phyloP scores from a whole-genome alignment of 257 asterid genomes.

The Cruciata laevipes region DNA sequence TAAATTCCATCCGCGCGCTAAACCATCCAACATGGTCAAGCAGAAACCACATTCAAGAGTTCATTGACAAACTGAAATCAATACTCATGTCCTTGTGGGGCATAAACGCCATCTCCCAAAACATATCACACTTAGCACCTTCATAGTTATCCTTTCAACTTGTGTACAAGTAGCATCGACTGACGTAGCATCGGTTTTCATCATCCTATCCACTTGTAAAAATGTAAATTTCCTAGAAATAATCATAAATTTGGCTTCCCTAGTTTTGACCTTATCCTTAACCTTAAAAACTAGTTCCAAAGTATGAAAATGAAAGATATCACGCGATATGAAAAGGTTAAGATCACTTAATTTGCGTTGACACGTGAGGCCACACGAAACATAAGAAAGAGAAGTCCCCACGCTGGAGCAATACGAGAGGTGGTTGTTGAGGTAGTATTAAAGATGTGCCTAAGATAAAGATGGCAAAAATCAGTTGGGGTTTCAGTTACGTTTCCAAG shows the following conservation, averaged over 20 bases:
- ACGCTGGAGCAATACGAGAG: background rate
- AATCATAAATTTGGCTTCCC: background rate
- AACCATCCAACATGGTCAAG: constrained; percentile 78
- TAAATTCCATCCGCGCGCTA: constrained; percentile 88
- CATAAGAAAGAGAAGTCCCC: background rate
- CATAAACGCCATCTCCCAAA: constrained; percentile 16
- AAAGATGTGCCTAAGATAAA: background rate
- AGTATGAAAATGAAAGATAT: background rate
- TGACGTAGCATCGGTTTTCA: too few species aligned
- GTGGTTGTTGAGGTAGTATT: background rate
- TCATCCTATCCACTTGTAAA: too few species aligned
- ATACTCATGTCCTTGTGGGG: constrained; percentile 17
- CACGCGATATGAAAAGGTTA: background rate
- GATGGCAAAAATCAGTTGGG: background rate
- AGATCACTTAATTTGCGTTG: background rate
- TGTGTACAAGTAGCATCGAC: too few species aligned
- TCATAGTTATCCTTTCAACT: too few species aligned
- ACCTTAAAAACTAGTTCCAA: too few species aligned
- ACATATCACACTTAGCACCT: constrained; percentile 2
- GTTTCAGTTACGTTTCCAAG: constrained; percentile 2
- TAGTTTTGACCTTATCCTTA: constrained; percentile 1
- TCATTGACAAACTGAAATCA: constrained; percentile 31
- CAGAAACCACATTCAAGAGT: constrained; percentile 44
- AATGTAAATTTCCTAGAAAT: background rate
- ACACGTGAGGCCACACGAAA: constrained; percentile 11